Percentiles rank a stretch among this genome's conserved stretches.
Conservation (phyloP, 2,329 filamentous ascomycete genomes). For the Xylaria digitata region DNA sequence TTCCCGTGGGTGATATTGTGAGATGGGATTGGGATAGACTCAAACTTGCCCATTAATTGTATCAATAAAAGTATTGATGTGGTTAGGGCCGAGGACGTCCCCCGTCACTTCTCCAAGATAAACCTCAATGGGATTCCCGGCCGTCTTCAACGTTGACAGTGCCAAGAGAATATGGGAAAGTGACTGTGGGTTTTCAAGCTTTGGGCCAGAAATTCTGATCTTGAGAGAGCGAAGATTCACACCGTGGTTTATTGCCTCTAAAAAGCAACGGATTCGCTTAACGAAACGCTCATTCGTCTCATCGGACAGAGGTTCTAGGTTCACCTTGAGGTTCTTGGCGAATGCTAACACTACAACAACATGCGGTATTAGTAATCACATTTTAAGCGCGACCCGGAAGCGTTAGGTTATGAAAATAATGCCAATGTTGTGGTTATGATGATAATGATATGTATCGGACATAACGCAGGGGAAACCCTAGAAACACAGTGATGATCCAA, state of each 20-base stretch:
- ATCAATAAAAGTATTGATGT: constrained; percentile 1
- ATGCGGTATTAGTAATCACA: background rate
- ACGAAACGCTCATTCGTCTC: constrained; percentile 28
- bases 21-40: too few relatives aligned
- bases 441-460: background rate
- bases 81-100: constrained; percentile 13
- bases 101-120: constrained; percentile 28
- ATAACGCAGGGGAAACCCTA: background rate
- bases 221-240: constrained; percentile 27
- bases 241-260: constrained; percentile 19
- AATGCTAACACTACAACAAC: constrained; percentile 16
- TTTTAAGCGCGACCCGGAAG: background rate
- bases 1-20: background rate
- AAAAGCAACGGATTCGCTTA: constrained; percentile 23
- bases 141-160: constrained; percentile 14
- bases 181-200: constrained; percentile 3
- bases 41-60: constrained; percentile 16
- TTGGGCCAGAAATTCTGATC: constrained; percentile 17
- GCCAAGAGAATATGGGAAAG: constrained; percentile 25
- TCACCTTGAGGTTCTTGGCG: constrained; percentile 30
- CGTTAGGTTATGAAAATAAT: background rate
- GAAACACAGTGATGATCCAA: background rate
- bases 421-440: background rate
- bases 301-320: constrained; percentile 26
- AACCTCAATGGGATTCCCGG: constrained; percentile 13